Evolutionary conservation across 768 basidiomycete species (phyloP).

Genomic region (Psilocybe tampanensis): DNA sequence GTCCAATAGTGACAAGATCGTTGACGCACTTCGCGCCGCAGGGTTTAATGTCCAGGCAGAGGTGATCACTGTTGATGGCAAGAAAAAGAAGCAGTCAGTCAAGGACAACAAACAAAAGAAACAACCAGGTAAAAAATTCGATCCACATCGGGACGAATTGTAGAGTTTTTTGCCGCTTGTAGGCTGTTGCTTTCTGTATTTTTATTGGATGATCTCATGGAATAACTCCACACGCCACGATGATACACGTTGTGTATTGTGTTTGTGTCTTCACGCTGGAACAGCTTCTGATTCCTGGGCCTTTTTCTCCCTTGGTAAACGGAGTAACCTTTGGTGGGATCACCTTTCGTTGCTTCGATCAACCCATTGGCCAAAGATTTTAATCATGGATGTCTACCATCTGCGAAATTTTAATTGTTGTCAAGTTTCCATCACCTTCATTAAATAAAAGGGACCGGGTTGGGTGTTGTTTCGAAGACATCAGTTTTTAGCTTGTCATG

Average conservation of each 20-base stretch:
- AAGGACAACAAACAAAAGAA: slow-evolving; percentile 31
- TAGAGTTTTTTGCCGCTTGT: slow-evolving; percentile 5
- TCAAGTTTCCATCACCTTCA: slow-evolving; percentile 3
- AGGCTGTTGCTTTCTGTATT: slow-evolving; percentile 19
- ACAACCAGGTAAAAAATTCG: slow-evolving; percentile 10
- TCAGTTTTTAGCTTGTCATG: not conserved
- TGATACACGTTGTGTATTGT: not conserved
- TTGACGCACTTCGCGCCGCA: slow-evolving; percentile 53
- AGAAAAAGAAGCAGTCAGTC: slow-evolving; percentile 19
- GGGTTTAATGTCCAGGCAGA: slow-evolving; percentile 51
- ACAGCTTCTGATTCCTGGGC: not conserved
- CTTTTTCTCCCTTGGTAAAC: not conserved
- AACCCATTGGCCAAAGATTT: not conserved
- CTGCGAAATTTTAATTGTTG: slow-evolving; percentile 2
- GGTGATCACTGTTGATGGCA: slow-evolving; percentile 23
- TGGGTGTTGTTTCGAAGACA: slow-evolving; percentile 1
- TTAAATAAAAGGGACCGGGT: slow-evolving; percentile 5
- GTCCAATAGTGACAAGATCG: slow-evolving; percentile 41
- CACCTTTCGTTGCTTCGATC: not conserved
- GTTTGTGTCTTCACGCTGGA: not conserved
- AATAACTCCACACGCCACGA: not conserved
- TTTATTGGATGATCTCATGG: slow-evolving; percentile 12
- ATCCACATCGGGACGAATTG: slow-evolving; percentile 24
- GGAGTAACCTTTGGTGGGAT: not conserved
- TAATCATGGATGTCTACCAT: not conserved